Evolutionary conservation across 768 basidiomycete species (phyloP).

Genomic region (Daedalea quercina): DNA sequence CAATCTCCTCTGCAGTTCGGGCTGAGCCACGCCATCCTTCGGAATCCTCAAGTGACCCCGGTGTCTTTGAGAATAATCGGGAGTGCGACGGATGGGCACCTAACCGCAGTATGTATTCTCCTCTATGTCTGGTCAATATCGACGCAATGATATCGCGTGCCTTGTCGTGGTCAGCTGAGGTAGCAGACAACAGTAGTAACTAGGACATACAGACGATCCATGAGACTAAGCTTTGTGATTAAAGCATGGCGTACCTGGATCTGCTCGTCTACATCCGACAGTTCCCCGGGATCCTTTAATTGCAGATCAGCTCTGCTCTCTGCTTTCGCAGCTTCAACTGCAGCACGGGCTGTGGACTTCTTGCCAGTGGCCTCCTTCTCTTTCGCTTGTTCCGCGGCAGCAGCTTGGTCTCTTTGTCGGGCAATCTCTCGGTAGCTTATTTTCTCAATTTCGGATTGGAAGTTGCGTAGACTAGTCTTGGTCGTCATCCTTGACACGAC

Average conservation of each 20-base stretch:
- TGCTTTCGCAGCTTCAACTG: conserved; percentile 5
- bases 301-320: conserved; percentile 1
- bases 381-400: conserved; percentile 22
- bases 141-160: conserved; percentile 62
- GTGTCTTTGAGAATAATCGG: conserved; percentile 36
- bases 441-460: conserved; percentile 74
- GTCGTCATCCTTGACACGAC: conserved; percentile 4
- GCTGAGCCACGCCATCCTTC: conserved; percentile 50
- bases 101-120: conserved; percentile 72
- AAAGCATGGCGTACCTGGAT: conserved; percentile 36
- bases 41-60: conserved; percentile 39
- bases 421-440: conserved; percentile 62
- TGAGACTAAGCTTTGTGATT: not conserved
- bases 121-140: conserved; percentile 58
- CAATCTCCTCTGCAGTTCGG: conserved; percentile 47
- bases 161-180: conserved; percentile 36
- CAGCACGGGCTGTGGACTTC: conserved; percentile 34
- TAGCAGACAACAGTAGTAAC: conserved; percentile 38
- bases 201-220: conserved; percentile 16
- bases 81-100: conserved; percentile 58
- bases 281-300: conserved; percentile 4
- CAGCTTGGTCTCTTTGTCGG: conserved; percentile 46
- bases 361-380: conserved; percentile 24
- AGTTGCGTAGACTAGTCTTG: conserved; percentile 53
- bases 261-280: conserved; percentile 44